These are phyloP conservation scores for Panicum miliaceum DNA, from an alignment of 176 grass and related monocot species.

Conservation along the genomic window DNA sequence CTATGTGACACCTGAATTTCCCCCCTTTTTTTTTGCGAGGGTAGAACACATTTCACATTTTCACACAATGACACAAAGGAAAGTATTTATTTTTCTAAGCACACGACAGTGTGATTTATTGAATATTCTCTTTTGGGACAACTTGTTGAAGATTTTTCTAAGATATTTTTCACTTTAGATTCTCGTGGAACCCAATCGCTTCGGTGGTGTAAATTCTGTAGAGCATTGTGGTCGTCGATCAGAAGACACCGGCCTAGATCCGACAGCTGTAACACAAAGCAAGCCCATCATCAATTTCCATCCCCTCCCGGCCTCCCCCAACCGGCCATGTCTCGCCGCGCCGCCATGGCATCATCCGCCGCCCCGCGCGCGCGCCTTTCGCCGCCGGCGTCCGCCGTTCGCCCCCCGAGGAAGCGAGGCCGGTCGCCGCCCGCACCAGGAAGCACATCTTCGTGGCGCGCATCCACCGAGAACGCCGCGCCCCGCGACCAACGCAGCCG, in stretches of 20 bases:
- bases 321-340: background rate
- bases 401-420: conserved; percentile 39
- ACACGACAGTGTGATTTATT: background rate
- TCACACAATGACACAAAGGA: background rate
- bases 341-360: conserved; percentile 47
- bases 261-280: background rate
- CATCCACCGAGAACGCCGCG: background rate
- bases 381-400: conserved; percentile 26
- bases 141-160: background rate
- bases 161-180: background rate
- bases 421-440: conserved; percentile 26
- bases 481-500: conserved; percentile 22
- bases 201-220: background rate
- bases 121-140: background rate
- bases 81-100: background rate
- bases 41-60: background rate
- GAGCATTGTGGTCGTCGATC: background rate
- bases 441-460: background rate
- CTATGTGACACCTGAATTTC: background rate
- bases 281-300: background rate
- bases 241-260: conserved; percentile 2
- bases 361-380: conserved; percentile 35
- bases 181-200: background rate
- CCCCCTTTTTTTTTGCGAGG: background rate
- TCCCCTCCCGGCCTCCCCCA: background rate